Percentiles rank a stretch among this genome's conserved stretches.
These are phyloP conservation scores for Kluyveromyces starmeri DNA, from an alignment of 805 yeast genomes.

Conservation along the genomic window DNA sequence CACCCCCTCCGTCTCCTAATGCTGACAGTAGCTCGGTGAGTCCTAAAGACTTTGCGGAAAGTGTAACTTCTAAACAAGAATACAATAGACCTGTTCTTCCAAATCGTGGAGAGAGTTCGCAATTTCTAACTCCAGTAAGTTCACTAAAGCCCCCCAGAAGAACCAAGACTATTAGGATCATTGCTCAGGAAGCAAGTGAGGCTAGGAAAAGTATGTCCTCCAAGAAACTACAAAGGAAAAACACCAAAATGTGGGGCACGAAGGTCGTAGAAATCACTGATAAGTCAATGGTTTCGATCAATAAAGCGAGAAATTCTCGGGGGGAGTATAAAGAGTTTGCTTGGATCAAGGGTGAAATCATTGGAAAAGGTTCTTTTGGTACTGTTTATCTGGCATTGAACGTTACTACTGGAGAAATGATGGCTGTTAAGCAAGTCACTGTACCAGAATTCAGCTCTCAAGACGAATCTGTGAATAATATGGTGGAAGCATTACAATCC, in stretches of 20 bases:
- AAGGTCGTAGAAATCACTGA: conserved; percentile 85
- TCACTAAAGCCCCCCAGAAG: conserved; percentile 36
- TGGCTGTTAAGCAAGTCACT: conserved; percentile 93
- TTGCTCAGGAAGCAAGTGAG: conserved; percentile 83
- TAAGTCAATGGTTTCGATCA: conserved; percentile 55
- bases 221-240: conserved; percentile 48
- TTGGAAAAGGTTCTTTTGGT: conserved; percentile 96
- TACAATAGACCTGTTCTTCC: conserved; percentile 23
- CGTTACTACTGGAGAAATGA: conserved; percentile 96
- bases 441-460: conserved; percentile 41
- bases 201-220: conserved; percentile 36
- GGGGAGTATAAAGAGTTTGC: conserved; percentile 81
- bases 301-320: conserved; percentile 51
- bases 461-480: conserved; percentile 43
- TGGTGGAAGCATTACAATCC: conserved; percentile 72
- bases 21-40: conserved; percentile 14
- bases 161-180: conserved; percentile 86
- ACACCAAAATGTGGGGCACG: conserved; percentile 98
- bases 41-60: background rate
- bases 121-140: conserved; percentile 5
- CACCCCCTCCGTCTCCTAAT: conserved; percentile 49
- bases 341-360: conserved; percentile 95
- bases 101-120: conserved; percentile 10
- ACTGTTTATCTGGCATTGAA: conserved; percentile 85
- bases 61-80: conserved; percentile 15